These are phyloP conservation scores for Onygenales sp. DNA, from an alignment of 2,329 filamentous ascomycete genomes.

Conservation along the genomic window DNA sequence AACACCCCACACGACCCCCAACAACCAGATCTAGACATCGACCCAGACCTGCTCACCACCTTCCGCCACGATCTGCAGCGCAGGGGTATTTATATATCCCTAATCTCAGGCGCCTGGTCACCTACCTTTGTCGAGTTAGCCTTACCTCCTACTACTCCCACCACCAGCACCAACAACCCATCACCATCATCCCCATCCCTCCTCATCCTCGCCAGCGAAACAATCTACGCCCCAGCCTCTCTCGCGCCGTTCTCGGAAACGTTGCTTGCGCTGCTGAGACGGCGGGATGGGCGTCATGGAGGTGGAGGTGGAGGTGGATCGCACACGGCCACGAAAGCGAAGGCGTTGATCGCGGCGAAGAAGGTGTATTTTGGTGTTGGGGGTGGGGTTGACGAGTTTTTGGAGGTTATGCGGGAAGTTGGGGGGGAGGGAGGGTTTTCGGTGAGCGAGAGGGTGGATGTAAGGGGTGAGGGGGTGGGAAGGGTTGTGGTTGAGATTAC, in stretches of 20 bases:
- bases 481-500: conserved; percentile 33
- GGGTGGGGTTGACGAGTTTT: conserved; percentile 54
- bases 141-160: conserved; percentile 13
- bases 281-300: conserved; percentile 7
- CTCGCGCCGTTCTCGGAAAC: conserved; percentile 47
- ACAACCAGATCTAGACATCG: conserved; percentile 38
- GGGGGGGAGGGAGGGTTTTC: conserved; percentile 15
- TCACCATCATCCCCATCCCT: conserved; percentile 17
- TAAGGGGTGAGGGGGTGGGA: conserved; percentile 35
- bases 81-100: conserved; percentile 39
- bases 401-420: conserved; percentile 22
- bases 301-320: neutral
- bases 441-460: conserved; percentile 25
- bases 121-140: conserved; percentile 37
- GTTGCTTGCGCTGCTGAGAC: conserved; percentile 37
- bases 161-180: neutral
- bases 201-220: conserved; percentile 53
- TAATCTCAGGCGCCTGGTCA: conserved; percentile 54
- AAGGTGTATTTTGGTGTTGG: conserved; percentile 59
- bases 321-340: conserved; percentile 17
- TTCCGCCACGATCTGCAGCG: conserved; percentile 37
- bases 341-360: conserved; percentile 53
- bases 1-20: conserved; percentile 6
- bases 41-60: conserved; percentile 33
- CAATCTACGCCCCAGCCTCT: conserved; percentile 52